Evolutionary conservation across 2,329 filamentous ascomycete genomes (phyloP).

Genomic region (Fusarium guadeloupense): DNA sequence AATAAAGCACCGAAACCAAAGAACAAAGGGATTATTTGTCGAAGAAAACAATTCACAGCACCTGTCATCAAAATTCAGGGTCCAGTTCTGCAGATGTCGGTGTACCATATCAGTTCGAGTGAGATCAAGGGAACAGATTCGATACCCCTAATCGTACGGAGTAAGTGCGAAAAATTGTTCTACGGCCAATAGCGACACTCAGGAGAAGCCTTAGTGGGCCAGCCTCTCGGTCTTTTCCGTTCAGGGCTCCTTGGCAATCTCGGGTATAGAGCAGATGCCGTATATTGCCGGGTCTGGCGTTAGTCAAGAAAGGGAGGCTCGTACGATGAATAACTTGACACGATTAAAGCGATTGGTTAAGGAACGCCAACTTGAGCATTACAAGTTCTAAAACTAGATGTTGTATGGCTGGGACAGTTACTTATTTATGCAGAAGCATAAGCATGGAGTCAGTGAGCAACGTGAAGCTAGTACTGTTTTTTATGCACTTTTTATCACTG

Average conservation of each 20-base stretch:
- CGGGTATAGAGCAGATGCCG: constrained; percentile 10
- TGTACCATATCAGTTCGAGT: constrained; percentile 12
- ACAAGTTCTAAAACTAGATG: too few relatives aligned
- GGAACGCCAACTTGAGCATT: too few relatives aligned
- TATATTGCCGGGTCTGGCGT: background rate
- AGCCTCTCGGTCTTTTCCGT: background rate
- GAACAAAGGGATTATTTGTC: background rate
- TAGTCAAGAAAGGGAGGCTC: too few relatives aligned
- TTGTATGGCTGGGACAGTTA: too few relatives aligned
- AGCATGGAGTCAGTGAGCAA: too few relatives aligned
- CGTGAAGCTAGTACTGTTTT: too few relatives aligned
- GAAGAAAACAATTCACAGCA: background rate
- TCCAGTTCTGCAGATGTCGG: constrained; percentile 8
- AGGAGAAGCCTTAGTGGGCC: constrained; percentile 5
- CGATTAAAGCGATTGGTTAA: too few relatives aligned
- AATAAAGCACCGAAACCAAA: background rate
- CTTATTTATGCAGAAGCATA: too few relatives aligned
- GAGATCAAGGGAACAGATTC: constrained; percentile 2
- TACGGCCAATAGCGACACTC: constrained; percentile 2
- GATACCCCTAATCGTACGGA: constrained; percentile 21
- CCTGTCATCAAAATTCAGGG: background rate
- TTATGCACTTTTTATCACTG: too few relatives aligned
- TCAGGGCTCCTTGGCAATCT: constrained; percentile 9
- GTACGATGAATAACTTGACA: too few relatives aligned
- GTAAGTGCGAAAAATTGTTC: background rate